phyloP scores from a whole-genome alignment of 2,329 filamentous ascomycete species.

The Plectosphaerella sp. region DNA sequence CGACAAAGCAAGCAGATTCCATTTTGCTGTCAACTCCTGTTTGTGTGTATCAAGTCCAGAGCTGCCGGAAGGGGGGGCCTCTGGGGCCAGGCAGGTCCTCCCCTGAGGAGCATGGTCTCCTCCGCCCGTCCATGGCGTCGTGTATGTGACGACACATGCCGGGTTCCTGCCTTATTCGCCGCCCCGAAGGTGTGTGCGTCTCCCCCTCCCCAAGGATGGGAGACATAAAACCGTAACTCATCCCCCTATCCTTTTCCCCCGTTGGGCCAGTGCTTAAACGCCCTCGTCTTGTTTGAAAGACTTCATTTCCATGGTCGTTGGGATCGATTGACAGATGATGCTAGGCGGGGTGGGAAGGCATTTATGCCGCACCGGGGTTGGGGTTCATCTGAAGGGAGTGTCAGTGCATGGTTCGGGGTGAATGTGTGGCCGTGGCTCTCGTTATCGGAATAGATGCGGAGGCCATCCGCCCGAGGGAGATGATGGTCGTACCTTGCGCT shows the following conservation, averaged over 20 bases:
- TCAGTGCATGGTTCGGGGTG: not conserved
- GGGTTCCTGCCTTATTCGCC: not conserved
- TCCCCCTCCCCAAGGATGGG: constrained; percentile 5
- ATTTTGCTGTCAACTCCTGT: not conserved
- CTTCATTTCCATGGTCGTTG: constrained; percentile 11
- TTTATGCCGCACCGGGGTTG: constrained; percentile 31
- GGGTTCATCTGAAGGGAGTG: constrained; percentile 31
- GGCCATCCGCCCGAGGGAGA: not conserved
- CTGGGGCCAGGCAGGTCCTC: too few relatives aligned
- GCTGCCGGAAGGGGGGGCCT: not conserved
- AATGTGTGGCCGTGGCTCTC: not conserved
- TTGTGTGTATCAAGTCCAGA: not conserved
- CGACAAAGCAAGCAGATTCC: not conserved
- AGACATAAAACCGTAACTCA: too few relatives aligned
- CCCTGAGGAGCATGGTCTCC: too few relatives aligned
- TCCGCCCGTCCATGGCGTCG: too few relatives aligned
- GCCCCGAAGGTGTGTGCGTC: not conserved
- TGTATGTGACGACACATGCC: too few relatives aligned
- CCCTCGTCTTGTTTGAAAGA: constrained; percentile 11
- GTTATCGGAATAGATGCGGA: not conserved
- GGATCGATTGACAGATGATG: constrained; percentile 7
- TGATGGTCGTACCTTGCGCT: constrained; percentile 74
- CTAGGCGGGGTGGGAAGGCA: constrained; percentile 6
- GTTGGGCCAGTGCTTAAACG: constrained; percentile 7
- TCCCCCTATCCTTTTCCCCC: too few relatives aligned